Conservation (phyloP, 495 filamentous ascomycete species). For the Tuber brumale region DNA sequence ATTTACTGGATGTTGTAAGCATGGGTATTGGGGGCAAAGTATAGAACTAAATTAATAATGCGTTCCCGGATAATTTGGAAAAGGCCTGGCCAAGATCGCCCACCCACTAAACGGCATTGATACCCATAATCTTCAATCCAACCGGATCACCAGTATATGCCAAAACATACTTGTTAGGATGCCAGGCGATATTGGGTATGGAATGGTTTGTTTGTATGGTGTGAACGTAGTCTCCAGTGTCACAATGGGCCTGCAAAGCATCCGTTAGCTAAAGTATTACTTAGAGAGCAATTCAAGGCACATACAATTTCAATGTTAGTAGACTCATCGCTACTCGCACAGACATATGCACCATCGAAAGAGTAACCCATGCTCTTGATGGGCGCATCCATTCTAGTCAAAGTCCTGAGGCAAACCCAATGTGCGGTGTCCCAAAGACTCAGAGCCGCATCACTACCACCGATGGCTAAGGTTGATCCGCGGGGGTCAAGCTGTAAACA, state of each 20-base stretch:
- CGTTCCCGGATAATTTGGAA: neutral
- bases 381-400: constrained; percentile 68
- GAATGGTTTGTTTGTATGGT: constrained; percentile 63
- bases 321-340: constrained; percentile 82
- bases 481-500: constrained; percentile 40
- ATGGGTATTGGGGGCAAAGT: neutral
- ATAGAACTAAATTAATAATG: neutral
- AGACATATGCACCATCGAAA: constrained; percentile 57
- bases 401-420: constrained; percentile 79
- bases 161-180: constrained; percentile 79
- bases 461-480: constrained; percentile 66
- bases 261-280: constrained; percentile 7
- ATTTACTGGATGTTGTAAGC: neutral
- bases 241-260: constrained; percentile 62
- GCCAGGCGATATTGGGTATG: constrained; percentile 73
- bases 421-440: constrained; percentile 86
- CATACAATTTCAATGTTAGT: constrained; percentile 64
- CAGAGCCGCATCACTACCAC: constrained; percentile 81
- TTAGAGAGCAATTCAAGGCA: constrained; percentile 9
- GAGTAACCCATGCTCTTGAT: constrained; percentile 68
- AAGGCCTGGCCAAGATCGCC: neutral
- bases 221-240: constrained; percentile 79
- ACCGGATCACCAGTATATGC: constrained; percentile 80
- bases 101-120: constrained; percentile 1
- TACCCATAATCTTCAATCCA: constrained; percentile 74